Evolutionary conservation across 1,139 yeast species (phyloP), one percentile per base, ranked within the genome.

Genomic region (Yamadazyma dushanensis): DNA sequence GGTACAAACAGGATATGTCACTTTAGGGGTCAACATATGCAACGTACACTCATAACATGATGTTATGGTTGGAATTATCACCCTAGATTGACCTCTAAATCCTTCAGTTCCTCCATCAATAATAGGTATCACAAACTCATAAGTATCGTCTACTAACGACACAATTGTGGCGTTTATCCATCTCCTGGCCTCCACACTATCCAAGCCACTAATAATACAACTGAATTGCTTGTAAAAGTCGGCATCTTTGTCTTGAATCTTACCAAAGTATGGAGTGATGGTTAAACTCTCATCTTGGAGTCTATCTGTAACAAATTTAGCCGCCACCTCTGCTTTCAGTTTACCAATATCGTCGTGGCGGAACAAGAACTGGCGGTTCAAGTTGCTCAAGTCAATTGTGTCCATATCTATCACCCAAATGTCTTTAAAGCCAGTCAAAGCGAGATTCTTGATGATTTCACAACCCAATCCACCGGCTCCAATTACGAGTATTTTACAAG

Each of bases 391-490:
- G 53, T 92, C 97, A 40, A 92, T 88, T 2, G 95, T 88, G 59
- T 92, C 97, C 96, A 90, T 86, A 56, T 92, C 98, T 27, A 92
- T 86, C 13, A 92, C 81, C 49, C 86, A 84, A 27, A 92, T 80
- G 40, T 82, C 68, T 35, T 66, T 68, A 52, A 90, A 85, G 3
- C 96, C 95, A 3, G 83, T 70, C 37, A 86, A 66, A 0, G 94
- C 92, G 34, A 92, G 66, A 58, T 89, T 80, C 63, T 90, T 90
- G 35, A 92, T 63, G 24, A 92, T 80, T 59, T 92, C 97, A 63
- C 97, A 92, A 0, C 98, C 98, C 8, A 92, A 66, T 0, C 98
- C 98, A 2, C 97, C 97, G 1, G 97, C 97, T 0, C 98, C 97
- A 26, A 90, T 66, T 1, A 83, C 81, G 44, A 72, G 68, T 44